Conservation (phyloP, 176 grass and related monocot species). For the Phragmites australis region DNA sequence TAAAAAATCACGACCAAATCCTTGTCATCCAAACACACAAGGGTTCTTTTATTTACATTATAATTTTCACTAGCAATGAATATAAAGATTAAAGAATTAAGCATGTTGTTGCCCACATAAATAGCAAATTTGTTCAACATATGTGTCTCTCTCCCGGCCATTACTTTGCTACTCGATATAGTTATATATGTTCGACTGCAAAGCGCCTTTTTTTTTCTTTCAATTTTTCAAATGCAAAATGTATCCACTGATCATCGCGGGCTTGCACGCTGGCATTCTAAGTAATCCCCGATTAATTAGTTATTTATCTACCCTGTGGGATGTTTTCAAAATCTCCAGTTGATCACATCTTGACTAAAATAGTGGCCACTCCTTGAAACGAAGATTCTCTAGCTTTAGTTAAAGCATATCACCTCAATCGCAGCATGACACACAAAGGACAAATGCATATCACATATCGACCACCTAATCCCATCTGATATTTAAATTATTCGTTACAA, state of each 20-base stretch:
- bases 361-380: slow-evolving; percentile 21
- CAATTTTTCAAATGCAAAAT: not conserved
- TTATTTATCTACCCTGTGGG: slow-evolving; percentile 1
- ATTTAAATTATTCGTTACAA: slow-evolving; percentile 40
- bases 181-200: not conserved
- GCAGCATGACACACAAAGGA: slow-evolving; percentile 42
- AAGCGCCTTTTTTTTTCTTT: not conserved
- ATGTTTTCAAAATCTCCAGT: slow-evolving; percentile 29
- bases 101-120: not conserved
- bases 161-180: not conserved
- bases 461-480: slow-evolving; percentile 29
- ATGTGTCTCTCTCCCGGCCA: not conserved
- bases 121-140: not conserved
- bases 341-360: slow-evolving; percentile 44
- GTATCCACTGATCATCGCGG: not conserved
- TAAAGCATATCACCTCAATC: slow-evolving; percentile 40
- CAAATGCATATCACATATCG: slow-evolving; percentile 39
- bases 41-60: not conserved
- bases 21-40: not conserved
- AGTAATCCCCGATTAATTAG: not conserved
- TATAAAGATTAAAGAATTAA: too few species aligned
- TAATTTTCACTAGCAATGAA: not conserved
- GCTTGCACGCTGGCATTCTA: slow-evolving; percentile 14
- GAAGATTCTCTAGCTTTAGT: slow-evolving; percentile 50
- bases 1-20: not conserved